These are phyloP conservation scores for Fusarium liriodendri DNA, from an alignment of 2,329 filamentous ascomycete species.

Conservation along the genomic window DNA sequence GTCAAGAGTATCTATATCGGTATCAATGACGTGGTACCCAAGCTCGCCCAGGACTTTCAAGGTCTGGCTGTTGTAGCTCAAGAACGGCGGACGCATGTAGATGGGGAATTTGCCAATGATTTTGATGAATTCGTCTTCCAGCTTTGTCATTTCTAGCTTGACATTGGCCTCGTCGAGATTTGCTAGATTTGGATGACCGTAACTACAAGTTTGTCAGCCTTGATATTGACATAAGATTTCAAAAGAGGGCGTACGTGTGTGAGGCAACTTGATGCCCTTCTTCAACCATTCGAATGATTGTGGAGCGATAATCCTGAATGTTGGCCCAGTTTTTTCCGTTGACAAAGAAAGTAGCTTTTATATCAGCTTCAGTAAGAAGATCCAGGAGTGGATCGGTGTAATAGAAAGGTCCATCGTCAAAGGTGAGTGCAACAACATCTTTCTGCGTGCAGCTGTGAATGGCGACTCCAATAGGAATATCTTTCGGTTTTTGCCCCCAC, in stretches of 20 bases:
- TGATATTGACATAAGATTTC: constrained; percentile 26
- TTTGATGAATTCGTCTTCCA: constrained; percentile 47
- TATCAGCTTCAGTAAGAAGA: constrained; percentile 34
- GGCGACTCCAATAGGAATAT: constrained; percentile 21
- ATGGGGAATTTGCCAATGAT: constrained; percentile 44
- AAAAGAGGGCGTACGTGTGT: constrained; percentile 50
- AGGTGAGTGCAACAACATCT: constrained; percentile 50
- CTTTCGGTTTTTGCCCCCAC: neutral
- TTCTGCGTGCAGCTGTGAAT: constrained; percentile 41
- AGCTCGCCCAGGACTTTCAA: constrained; percentile 47
- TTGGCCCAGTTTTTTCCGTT: constrained; percentile 40
- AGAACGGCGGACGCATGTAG: constrained; percentile 54
- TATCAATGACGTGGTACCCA: constrained; percentile 64
- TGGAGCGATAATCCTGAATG: constrained; percentile 35
- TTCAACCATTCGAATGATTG: constrained; percentile 53
- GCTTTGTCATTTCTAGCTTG: constrained; percentile 36
- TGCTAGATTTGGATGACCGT: constrained; percentile 49
- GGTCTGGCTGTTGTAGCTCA: constrained; percentile 47
- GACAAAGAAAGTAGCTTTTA: constrained; percentile 47
- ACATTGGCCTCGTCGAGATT: constrained; percentile 39
- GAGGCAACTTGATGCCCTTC: constrained; percentile 67
- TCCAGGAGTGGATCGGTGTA: constrained; percentile 51
- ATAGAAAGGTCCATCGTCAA: constrained; percentile 53
- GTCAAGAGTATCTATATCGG: constrained; percentile 67
- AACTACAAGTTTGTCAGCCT: constrained; percentile 16